Percentiles rank a stretch among this genome's conserved stretches.
Evolutionary conservation across 495 filamentous ascomycete species (phyloP).

Genomic region (Cryomyces antarcticus): DNA sequence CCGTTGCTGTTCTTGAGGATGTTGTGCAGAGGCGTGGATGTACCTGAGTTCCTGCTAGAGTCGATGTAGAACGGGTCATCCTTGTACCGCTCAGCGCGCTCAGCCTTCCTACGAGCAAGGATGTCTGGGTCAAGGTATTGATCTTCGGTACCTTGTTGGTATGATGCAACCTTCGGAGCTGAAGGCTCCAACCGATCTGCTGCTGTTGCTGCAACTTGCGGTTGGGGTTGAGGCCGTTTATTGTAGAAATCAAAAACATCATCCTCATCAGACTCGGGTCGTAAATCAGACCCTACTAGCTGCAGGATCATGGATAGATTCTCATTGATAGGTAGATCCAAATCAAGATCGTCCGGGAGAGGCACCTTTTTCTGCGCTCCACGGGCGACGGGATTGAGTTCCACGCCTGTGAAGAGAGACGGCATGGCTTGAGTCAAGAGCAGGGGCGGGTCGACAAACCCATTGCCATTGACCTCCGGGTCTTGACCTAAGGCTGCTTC

Average conservation of each 20-base stretch:
- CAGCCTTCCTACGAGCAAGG: conserved; percentile 38
- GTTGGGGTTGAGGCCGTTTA: conserved; percentile 14
- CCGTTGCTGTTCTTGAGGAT: conserved; percentile 47
- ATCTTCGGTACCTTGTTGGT: conserved; percentile 39
- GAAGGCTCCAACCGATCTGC: conserved; percentile 23
- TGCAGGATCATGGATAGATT: conserved; percentile 43
- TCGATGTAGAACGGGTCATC: conserved; percentile 94
- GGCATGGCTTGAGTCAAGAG: conserved; percentile 78
- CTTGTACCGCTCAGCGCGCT: conserved; percentile 56
- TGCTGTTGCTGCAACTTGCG: conserved; percentile 23
- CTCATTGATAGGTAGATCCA: conserved; percentile 66
- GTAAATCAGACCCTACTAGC: conserved; percentile 31
- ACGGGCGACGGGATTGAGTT: conserved; percentile 74
- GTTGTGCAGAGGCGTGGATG: conserved; percentile 50
- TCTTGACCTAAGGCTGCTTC: conserved; percentile 56
- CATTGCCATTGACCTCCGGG: conserved; percentile 25
- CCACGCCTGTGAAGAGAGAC: conserved; percentile 60
- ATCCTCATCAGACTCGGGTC: conserved; percentile 30
- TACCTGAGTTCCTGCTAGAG: conserved; percentile 21
- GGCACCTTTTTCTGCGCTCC: conserved; percentile 78
- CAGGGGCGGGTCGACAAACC: conserved; percentile 46
- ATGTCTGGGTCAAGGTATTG: conserved; percentile 39
- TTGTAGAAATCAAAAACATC: conserved; percentile 63
- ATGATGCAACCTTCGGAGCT: conserved; percentile 29
- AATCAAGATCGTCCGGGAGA: conserved; percentile 46